Base-by-base conservation (phyloP, 345 rosid genomes). In the Garcia nutans region DNA sequence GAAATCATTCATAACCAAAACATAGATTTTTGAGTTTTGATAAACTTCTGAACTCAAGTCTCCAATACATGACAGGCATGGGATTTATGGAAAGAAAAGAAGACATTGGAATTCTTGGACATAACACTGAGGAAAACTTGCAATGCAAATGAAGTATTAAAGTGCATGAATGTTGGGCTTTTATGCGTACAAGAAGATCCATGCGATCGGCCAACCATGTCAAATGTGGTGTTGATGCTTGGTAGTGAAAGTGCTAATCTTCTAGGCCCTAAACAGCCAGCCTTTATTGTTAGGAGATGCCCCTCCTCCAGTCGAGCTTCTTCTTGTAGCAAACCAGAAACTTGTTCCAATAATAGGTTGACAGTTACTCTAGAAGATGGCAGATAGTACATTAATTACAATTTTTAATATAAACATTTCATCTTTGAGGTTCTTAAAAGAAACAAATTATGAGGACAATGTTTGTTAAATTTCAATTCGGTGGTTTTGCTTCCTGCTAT, bases 361-460 rank as follows among this genome's bases (percentile, higher is more conserved):
- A 89, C 87, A 3, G 75, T 85, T n/a, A 86, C 89, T 42, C 74
- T 85, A 45, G 87, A 85, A 84, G 80, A 83, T 68, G 90, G 93
- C 76, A 78, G 89, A 76, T 82, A 79, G 8, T 19, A 54, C 50
- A n/a, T n/a, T n/a, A 47, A 37, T 37, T 37, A 37, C 41, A 37
- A 37, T 37, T 37, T 37, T 6, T 37, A 37, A 37, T 37, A 37
- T 37, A 37, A 37, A 37, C 41, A 37, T 3, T 37, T 37, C 41
- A 37, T 37, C 41, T 37, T 37, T 3, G 41, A 37, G 41, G 41
- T 37, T 37, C 41, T 5, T 37, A 37, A 4, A 37, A 37, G 41
- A 3, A 37, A 37, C 41, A 37, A 37, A 37, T 37, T 37, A 37
- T 3, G 41, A 6, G 41, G 41, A 37, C 41, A 3, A 37, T 37